Base-by-base conservation (phyloP, 306 rosid genomes). In the Lotus japonicus region DNA sequence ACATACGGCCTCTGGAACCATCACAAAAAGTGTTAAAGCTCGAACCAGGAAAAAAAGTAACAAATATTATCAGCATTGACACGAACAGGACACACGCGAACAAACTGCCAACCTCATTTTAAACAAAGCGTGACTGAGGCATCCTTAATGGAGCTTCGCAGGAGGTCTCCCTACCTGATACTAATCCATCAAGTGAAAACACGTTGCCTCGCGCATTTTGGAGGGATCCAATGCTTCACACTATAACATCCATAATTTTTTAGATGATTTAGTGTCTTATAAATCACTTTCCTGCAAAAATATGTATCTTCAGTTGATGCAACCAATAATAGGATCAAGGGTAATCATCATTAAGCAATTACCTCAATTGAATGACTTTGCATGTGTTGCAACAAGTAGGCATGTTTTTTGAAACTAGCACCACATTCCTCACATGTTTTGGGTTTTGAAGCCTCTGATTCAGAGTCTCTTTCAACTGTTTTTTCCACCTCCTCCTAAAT, bases 201-300 rank as follows among this genome's bases (percentile, higher is more conserved):
- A 62, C 19, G 42, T 42, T 82, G 88, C 98, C 91, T 82, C 90
- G 0, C 9, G 90, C 94, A 94, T 94, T 83, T 94, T 90, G 98
- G 97, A 94, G 7, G 84, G 97, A 94, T 94, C 96, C 97, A 92
- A 89, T 92, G 97, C 96, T 68, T 87, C 97, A 92, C 96, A 23
- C 95, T 63, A 66, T 54, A 53, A 44, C 53, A 75, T 69, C 73
- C 70, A 49, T 18, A 74, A 43, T 35, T 51, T 62, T 62, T 53
- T 42, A 15, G 39, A 36, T 49, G 36, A 31, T 74, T 42, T 72
- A 66, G 59, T 74, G 33, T 80, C 83, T 66, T 33, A 80, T 11
- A 51, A 58, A 76, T 77, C 35, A 48, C 10, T 68, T 72, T 70
- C 96, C 97, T 90, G 96, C 91, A 83, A 85, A 83, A 79, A 55